Evolutionary conservation across 352 stramenopile genomes (phyloP).

Genomic region (Globisporangium orthogonon): DNA sequence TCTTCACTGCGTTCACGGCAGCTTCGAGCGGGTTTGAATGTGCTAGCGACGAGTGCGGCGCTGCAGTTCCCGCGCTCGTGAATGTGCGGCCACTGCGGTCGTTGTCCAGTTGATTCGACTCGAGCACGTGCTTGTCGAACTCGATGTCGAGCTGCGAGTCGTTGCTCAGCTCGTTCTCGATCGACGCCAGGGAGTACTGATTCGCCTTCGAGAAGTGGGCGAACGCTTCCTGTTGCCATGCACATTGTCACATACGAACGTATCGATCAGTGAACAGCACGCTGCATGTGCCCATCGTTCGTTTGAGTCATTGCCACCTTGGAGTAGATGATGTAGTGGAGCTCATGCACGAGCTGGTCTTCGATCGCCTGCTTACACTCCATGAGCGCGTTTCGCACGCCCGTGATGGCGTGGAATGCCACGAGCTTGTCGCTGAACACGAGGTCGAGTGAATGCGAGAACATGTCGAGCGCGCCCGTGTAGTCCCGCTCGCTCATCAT

Average conservation of each 20-base stretch:
- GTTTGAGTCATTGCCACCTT: constrained; percentile 23
- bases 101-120: constrained; percentile 20
- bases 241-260: too few species aligned
- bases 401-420: constrained; percentile 70
- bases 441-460: constrained; percentile 65
- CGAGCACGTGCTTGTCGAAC: constrained; percentile 47
- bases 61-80: constrained; percentile 8
- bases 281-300: too few species aligned
- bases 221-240: constrained; percentile 33
- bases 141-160: constrained; percentile 53
- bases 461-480: constrained; percentile 60
- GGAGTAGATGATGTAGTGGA: constrained; percentile 69
- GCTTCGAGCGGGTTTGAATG: constrained; percentile 39
- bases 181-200: constrained; percentile 60
- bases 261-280: too few species aligned
- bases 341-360: constrained; percentile 64
- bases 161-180: constrained; percentile 66
- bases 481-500: constrained; percentile 55
- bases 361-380: constrained; percentile 84
- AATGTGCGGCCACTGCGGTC: constrained; percentile 19
- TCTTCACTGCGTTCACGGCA: constrained; percentile 59
- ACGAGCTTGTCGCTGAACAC: constrained; percentile 78
- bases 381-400: constrained; percentile 72
- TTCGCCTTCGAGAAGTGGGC: constrained; percentile 55
- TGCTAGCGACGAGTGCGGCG: neutral